Evolutionary conservation across 2,329 filamentous ascomycete species (phyloP), one percentile per base, ranked within the genome.

Genomic region (Epichloe amarillans): DNA sequence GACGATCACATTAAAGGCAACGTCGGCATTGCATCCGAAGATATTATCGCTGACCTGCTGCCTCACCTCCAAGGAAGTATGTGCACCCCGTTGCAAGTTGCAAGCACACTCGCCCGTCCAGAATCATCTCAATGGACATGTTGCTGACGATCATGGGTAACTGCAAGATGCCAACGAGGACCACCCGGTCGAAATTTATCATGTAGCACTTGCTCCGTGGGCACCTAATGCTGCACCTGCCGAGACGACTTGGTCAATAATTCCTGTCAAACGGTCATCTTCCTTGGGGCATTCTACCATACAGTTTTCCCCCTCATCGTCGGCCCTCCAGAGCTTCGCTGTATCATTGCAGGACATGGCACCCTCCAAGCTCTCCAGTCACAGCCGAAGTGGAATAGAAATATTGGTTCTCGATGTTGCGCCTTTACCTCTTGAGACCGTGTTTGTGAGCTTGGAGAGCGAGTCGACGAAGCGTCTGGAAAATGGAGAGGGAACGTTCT

Each of bases 1-100:
- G 89, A 95, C 66, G 86, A 89, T 63, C 84, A 86, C 65, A 75
- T 95, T 60, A 87, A 84, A 68, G 88, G 87, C 49, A 88, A 95
- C 63, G 77, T 90, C 54, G 93, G 89, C 55, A 79, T 93, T 56
- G 69, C 97, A 49, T 95, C 91, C 12, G 84, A 88, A 60, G 88
- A 95, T 66, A 75, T 98, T 48, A 88, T 90, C 61, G 73, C 77
- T 45, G 86, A 94, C 62, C 76, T 97, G 48, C 89, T 94, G 69
- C 82, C 86, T 55, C 71, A 80, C 59, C 61, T 76, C 58, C 67
- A 69, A 57, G 60, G 72, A 62, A 66, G 77, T 82, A 64, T 66
- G 77, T 73, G 23, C 6, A 4, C 6, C 14, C n/a, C 5, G 6
- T 11, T 4, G 23, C 19, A 23, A 26, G 6, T 15, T 10, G 23